Evolutionary conservation across 768 basidiomycete genomes (phyloP), one percentile per base, ranked within the genome.

Genomic region (Phanerochaete sordida): DNA sequence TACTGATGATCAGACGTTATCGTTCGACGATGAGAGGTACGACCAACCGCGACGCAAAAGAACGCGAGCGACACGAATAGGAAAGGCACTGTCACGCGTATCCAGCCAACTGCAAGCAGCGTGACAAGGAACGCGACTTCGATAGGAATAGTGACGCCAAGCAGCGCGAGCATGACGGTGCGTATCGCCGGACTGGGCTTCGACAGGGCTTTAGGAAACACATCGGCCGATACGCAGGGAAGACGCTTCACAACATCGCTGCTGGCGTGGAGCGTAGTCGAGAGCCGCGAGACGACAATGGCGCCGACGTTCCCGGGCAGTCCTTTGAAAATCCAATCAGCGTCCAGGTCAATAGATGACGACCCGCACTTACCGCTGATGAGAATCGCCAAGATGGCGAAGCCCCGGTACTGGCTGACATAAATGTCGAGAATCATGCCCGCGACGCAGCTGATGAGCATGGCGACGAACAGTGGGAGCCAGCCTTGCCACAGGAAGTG

Each of bases 351-450:
- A 12, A 19, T 35, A 12, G 1, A 30, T 37, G 49, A 47, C 28
- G 12, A 30, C 60, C 27, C 13, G 19, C 4, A 73, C 83, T 50
- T 67, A 86, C 94, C 93, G 31, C 91, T 91, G 62, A 97, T 90
- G 2, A 93, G 91, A 13, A 95, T 84, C 0, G 91, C 89, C 15
- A 99, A 78, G 0, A 98, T 74, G 0, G 91, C 93, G 68, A 91
- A 98, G 1, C 93, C 95, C 58, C 88, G 83, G 65, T 93, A 98
- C 35, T 84, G 79, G 64, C 86, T 88, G 6, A 96, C 95, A 64
- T 95, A 97, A 49, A 83, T 81, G 66, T 98, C 94, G 11, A 99
- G 84, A 0, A 98, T 89, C 62, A 98, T 87, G 0, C 97, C 97
- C 0, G 96, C 91, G 0, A 84, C 92, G 59, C 86, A 90, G 66